Conservation (phyloP, 306 rosid species). For the Lathyrus aphaca region DNA sequence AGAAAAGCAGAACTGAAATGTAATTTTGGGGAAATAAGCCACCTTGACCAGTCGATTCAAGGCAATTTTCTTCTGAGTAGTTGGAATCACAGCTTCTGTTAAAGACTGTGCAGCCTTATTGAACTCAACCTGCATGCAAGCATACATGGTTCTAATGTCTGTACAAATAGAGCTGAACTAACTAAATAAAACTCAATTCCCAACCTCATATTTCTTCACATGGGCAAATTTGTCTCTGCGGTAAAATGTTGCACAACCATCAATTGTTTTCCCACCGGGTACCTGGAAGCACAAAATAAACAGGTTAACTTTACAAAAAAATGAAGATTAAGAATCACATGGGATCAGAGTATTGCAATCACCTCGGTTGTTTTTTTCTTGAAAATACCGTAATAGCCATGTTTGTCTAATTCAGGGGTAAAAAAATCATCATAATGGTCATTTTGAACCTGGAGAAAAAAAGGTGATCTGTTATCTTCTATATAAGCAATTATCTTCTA, state of each 20-base stretch:
- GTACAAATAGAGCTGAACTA: slow-evolving; percentile 20
- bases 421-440: slow-evolving; percentile 92
- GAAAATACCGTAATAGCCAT: slow-evolving; percentile 86
- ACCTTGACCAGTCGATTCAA: slow-evolving; percentile 92
- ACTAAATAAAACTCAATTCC: slow-evolving; percentile 35
- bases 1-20: slow-evolving; percentile 7
- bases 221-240: slow-evolving; percentile 95
- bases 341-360: slow-evolving; percentile 32
- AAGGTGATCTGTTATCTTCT: slow-evolving; percentile 26
- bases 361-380: slow-evolving; percentile 95
- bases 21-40: slow-evolving; percentile 31
- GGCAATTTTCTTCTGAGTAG: slow-evolving; percentile 87
- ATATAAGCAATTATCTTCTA: slow-evolving; percentile 10
- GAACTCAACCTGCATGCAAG: slow-evolving; percentile 85
- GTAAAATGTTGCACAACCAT: slow-evolving; percentile 98
- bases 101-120: slow-evolving; percentile 97
- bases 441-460: slow-evolving; percentile 75
- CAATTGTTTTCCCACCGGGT: slow-evolving; percentile 66
- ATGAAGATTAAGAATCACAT: slow-evolving; percentile 11
- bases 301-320: slow-evolving; percentile 25
- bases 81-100: slow-evolving; percentile 85
- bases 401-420: slow-evolving; percentile 90
- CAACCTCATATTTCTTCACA: slow-evolving; percentile 96
- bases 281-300: slow-evolving; percentile 55
- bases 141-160: slow-evolving; percentile 24